Evolutionary conservation across 768 basidiomycete species (phyloP), one percentile per base, ranked within the genome.

Genomic region (Lactarius quietus): DNA sequence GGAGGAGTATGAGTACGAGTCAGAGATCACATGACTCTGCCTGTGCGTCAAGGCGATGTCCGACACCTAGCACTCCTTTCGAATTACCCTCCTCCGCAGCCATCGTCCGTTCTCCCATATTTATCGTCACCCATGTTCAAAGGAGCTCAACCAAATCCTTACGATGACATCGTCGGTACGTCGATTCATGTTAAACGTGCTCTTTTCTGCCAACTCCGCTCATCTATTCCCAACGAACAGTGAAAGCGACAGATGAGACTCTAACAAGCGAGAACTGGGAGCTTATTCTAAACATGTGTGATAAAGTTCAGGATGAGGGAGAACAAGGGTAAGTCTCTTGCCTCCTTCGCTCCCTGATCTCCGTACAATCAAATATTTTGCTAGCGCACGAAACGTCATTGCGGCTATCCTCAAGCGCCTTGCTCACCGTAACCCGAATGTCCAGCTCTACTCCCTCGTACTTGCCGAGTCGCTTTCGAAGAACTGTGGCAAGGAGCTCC

Each of bases 231-330:
- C 18, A 51, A 38, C 28, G 76, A 39, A 57, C 31, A 97, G 95
- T 77, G 71, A 96, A 97, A 78, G 91, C 96, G 38, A 99, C 97
- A n/a, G 93, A 95, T 75, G 97, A 98, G 84, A 95, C 94, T 75
- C 80, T 95, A 64, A 95, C 95, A 0, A 82, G 83, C 62, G 96
- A 97, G 78, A 92, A 97, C 76, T 99, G 97, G 97, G 95, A 95
- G 74, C 80, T 94, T 64, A 93, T 95, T 68, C 74, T 98, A 57
- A 93, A 91, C 71, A 76, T 98, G n/a, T 97, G 95, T 71, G 97
- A 99, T 79, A 97, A 97, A 77, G 95, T 99, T 7, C 81, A 83
- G 35, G 94, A 95, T 15, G 96, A 99, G 68, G 90, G 92, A 2
- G 86, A 89, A 73, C 77, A 83, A 55, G 95, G 95, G 95, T 95